Base-by-base conservation (phyloP, 2,329 filamentous ascomycete species). In the Colletotrichum sp. region DNA sequence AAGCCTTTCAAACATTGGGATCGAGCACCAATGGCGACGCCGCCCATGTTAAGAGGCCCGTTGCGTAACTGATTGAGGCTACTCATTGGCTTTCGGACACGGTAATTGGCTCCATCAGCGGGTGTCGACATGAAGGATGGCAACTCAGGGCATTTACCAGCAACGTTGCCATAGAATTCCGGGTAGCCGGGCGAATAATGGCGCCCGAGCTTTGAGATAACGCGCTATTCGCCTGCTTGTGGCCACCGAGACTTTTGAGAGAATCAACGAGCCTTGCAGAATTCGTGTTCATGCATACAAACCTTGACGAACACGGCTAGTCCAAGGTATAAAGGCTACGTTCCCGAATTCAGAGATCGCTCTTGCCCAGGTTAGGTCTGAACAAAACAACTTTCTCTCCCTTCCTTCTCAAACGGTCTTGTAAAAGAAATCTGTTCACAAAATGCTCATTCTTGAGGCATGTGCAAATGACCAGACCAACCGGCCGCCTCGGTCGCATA, bases 1-100 rank as follows among this genome's bases (percentile, higher is more conserved):
- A 13, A 13, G n/a, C n/a, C n/a, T 21, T 52, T 3, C 38, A 8
- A 48, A 8, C 0, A 52, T 52, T 13, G n/a, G 12, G 7, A 52
- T 0, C 5, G 43, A 13, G 43, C 43, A 52, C 3, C 43, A 21
- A 24, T 21, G 43, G n/a, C n/a, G n/a, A 52, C n/a, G 43, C 43
- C n/a, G 43, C 43, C n/a, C 3, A 5, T 8, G 1, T 8, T 0
- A 21, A 21, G n/a, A 24, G 43, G n/a, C n/a, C n/a, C n/a, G 10
- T 24, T 52, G n/a, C 13, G 43, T 6, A 21, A 52, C 43, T 52
- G 10, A 52, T 21, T 8, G 6, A 21, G n/a, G n/a, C 43, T 13
- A 52, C 10, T 8, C 43, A 52, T 52, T 52, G 43, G 43, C n/a
- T 8, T 52, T 8, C n/a, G 12, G 10, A 0, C 10, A 1, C 13